Evolutionary conservation across 441 rosid species (phyloP), one percentile per base, ranked within the genome.

Genomic region (Eutrema salsugineum): DNA sequence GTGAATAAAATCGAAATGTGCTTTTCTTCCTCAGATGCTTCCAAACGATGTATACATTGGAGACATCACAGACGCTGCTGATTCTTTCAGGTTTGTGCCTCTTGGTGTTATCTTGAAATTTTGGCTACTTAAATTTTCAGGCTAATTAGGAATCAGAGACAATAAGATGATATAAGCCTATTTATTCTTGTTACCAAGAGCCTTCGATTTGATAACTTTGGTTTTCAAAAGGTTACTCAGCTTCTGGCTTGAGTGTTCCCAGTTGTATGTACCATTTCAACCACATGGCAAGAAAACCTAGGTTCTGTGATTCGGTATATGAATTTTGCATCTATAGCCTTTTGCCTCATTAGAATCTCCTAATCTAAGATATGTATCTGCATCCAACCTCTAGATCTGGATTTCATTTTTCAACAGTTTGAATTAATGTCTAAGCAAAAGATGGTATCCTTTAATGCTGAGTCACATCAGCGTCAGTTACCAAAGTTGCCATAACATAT

Each of bases 21-120:
- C 39, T 35, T 46, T 60, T 66, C 70, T 79, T 73, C 15, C 58
- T 32, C 89, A 93, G 98, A 93, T 95, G 14, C 83, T 95, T 79
- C 99, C 98, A 11, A 85, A 84, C 81, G 97, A 95, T 44, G 78
- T 91, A 20, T 82, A 83, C 73, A 84, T 93, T 53, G 87, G 83
- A n/a, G 94, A 91, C 80, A 86, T 93, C 43, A 63, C 87, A 66
- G 95, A 88, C 75, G 91, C 88, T 60, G 79, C 90, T 57, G 89
- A 91, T 79, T 80, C 93, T 68, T 86, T 79, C 88, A 91, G 99
- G 98, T 95, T 67, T 76, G 83, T 73, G 28, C 68, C 61, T 58
- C 46, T 46, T 71, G 32, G 1, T 76, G 24, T 49, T 75, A 3
- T 59, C 54, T 55, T 51, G 66, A 16, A 66, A 61, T 17, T 56